Evolutionary conservation across 805 yeast species (phyloP).

Genomic region (Saccharomycopsis sp.): DNA sequence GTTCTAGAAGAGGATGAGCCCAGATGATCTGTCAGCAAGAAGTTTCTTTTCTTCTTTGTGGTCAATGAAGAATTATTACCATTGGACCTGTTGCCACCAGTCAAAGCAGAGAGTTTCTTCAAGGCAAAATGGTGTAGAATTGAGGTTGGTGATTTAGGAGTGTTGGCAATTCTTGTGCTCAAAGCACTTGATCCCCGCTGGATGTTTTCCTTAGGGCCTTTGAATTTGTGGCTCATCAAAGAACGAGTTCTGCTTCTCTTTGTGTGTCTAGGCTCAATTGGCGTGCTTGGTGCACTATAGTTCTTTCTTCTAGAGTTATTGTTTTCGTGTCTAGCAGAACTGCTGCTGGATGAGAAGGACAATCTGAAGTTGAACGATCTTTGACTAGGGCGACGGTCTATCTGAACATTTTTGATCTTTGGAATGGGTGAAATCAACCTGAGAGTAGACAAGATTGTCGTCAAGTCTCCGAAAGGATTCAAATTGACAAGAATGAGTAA

Average conservation of each 20-base stretch:
- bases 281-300: background rate
- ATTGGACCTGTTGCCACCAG: background rate
- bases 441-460: slow-evolving; percentile 28
- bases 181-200: slow-evolving; percentile 1
- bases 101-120: background rate
- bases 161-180: slow-evolving; percentile 1
- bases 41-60: background rate
- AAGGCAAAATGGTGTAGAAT: slow-evolving; percentile 1
- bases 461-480: slow-evolving; percentile 35
- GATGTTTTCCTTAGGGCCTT: background rate
- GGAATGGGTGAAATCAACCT: slow-evolving; percentile 25
- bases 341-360: background rate
- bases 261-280: slow-evolving; percentile 1
- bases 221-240: background rate
- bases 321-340: background rate
- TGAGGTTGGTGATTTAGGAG: slow-evolving; percentile 1
- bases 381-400: slow-evolving; percentile 3
- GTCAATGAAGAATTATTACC: background rate
- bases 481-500: slow-evolving; percentile 33
- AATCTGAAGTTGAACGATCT: slow-evolving; percentile 12
- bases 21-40: background rate
- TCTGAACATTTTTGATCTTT: slow-evolving; percentile 8
- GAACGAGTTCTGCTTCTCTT: background rate
- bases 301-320: background rate
- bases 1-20: background rate